Evolutionary conservation across 2,329 filamentous ascomycete species (phyloP), one percentile per base, ranked within the genome.

Genomic region (Microsporum canis): DNA sequence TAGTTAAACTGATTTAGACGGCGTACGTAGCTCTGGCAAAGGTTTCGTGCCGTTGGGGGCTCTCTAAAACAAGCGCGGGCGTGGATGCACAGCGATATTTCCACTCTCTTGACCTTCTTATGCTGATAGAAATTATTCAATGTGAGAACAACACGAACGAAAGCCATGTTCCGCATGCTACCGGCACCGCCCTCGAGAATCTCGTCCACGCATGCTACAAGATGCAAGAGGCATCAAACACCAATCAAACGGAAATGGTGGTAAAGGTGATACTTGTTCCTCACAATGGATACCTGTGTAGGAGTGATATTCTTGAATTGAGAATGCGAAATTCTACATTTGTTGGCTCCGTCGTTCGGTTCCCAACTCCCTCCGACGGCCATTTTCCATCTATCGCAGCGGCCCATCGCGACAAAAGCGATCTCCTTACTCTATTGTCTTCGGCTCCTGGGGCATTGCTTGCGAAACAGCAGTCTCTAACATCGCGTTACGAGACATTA

Each of bases 271-370:
- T 58, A 39, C 6, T 43, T 17, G 33, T 33, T 10, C 17, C 57
- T 10, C 34, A n/a, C 33, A 29, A 45, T 45, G 57, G 57, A 41
- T 58, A 41, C 36, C 6, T 58, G 8, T 17, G 33, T 27, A 45
- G 57, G 38, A 41, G 2, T 7, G 57, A 58, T 58, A 43, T 58
- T 23, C 8, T 58, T 43, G 38, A 58, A 39, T 43, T 58, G 38
- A 41, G 57, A 45, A 58, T 58, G 57, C 57, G 49, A 6, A 12
- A 53, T 34, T 53, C 49, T 43, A 17, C 27, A 53, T 53, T 27
- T 27, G 49, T 34, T 6, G 49, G 33, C 49, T 29, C 49, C 4
- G 49, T 53, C 17, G 14, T 43, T 43, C 39, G 39, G 39, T 43
- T 43, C 14, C 39, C 14, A 43, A 2, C 39, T n/a, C 6, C 39